Conservation (phyloP, 139 green algal species). For the Ettlia oleoabundans region DNA sequence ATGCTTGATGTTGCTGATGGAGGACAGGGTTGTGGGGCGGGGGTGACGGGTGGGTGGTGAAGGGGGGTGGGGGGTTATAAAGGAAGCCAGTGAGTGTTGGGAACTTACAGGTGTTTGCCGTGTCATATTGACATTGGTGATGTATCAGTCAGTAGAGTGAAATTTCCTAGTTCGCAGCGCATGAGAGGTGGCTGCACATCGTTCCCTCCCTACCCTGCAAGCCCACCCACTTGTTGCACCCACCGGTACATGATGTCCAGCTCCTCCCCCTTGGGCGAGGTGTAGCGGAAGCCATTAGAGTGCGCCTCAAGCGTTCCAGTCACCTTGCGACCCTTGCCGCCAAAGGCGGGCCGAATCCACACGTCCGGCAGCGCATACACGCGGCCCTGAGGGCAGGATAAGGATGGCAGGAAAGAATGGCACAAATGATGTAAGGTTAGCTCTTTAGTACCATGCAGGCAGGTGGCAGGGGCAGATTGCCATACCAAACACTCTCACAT, state of each 20-base stretch:
- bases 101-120: too few relatives aligned
- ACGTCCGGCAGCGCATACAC: constrained; percentile 89
- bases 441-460: too few relatives aligned
- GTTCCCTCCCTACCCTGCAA: not conserved
- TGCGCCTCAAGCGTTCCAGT: constrained; percentile 94
- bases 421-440: not conserved
- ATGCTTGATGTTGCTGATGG: constrained; percentile 95
- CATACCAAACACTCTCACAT: too few relatives aligned
- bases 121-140: too few relatives aligned
- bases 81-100: not conserved
- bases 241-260: constrained; percentile 93
- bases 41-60: not conserved
- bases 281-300: constrained; percentile 97
- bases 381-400: constrained; percentile 46
- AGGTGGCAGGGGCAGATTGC: too few relatives aligned
- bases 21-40: constrained; percentile 17
- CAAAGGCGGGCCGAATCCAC: constrained; percentile 92
- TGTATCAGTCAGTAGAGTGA: too few relatives aligned
- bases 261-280: constrained; percentile 81
- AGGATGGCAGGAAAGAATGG: not conserved
- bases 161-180: too few relatives aligned
- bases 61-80: not conserved
- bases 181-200: too few relatives aligned
- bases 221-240: not conserved
- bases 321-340: constrained; percentile 90